Conservation (phyloP, 805 yeast genomes). For the Ogataea degrootiae region DNA sequence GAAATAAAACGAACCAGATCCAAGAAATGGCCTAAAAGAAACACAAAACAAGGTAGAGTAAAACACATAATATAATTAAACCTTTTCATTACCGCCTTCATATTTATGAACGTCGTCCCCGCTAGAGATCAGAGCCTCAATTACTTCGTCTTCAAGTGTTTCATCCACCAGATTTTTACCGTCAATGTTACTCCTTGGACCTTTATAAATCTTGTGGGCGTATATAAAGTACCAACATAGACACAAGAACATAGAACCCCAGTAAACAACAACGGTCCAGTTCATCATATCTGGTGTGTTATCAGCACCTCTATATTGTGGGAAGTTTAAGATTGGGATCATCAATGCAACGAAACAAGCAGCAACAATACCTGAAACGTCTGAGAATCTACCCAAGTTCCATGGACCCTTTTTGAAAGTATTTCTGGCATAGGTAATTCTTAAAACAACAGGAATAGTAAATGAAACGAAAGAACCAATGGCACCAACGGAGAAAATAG, state of each 20-base stretch:
- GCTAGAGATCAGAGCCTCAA: conserved; percentile 13
- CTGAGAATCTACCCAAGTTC: conserved; percentile 49
- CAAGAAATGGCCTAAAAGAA: too few relatives aligned
- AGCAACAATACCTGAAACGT: conserved; percentile 42
- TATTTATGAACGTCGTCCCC: neutral
- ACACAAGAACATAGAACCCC: conserved; percentile 51
- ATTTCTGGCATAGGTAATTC: conserved; percentile 48
- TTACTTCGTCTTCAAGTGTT: conserved; percentile 33
- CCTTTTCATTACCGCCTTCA: neutral
- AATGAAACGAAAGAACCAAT: conserved; percentile 63
- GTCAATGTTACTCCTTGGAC: conserved; percentile 34
- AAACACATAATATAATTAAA: neutral
- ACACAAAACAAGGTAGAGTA: neutral
- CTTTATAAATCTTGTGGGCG: conserved; percentile 56
- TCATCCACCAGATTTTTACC: conserved; percentile 34
- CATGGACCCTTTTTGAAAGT: conserved; percentile 61
- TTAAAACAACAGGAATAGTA: conserved; percentile 55
- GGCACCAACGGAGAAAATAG: conserved; percentile 69
- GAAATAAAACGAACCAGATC: too few relatives aligned
- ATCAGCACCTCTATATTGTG: conserved; percentile 35
- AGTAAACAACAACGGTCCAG: conserved; percentile 58
- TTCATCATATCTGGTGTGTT: conserved; percentile 42
- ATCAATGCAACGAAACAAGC: conserved; percentile 46
- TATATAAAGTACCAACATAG: conserved; percentile 43
- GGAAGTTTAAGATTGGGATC: conserved; percentile 59